phyloP scores from a whole-genome alignment of 2,329 filamentous ascomycete genomes.

The Aspergillus latus region DNA sequence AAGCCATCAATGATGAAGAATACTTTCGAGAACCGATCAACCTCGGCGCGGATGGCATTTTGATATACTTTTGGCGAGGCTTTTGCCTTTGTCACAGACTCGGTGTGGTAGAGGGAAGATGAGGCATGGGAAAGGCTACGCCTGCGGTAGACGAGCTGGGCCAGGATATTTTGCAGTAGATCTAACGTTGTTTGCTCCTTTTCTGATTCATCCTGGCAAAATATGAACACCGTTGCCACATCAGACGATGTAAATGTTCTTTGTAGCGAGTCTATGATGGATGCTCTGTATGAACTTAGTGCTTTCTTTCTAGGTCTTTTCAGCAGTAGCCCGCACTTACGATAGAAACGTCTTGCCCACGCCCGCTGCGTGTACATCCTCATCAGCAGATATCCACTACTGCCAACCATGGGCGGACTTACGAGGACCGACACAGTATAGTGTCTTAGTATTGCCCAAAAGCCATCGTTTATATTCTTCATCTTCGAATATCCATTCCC shows the following conservation, averaged over 20 bases:
- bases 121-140: constrained; percentile 27
- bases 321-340: constrained; percentile 19
- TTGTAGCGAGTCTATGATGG: constrained; percentile 30
- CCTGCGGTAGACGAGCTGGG: constrained; percentile 33
- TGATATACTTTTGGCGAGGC: constrained; percentile 33
- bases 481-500: constrained; percentile 31
- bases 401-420: constrained; percentile 1
- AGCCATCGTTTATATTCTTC: constrained; percentile 28
- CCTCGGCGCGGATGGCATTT: constrained; percentile 33
- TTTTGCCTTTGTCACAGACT: constrained; percentile 20
- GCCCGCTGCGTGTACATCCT: constrained; percentile 24
- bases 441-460: constrained; percentile 24
- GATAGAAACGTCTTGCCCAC: constrained; percentile 32
- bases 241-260: constrained; percentile 31
- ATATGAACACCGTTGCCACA: constrained; percentile 20
- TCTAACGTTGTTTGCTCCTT: constrained; percentile 22
- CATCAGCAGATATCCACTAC: background rate
- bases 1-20: constrained; percentile 33
- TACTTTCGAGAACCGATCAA: constrained; percentile 32
- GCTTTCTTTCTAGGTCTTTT: too few species aligned
- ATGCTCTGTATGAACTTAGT: constrained; percentile 18
- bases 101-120: constrained; percentile 25
- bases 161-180: constrained; percentile 28
- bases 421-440: constrained; percentile 32
- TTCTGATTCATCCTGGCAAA: constrained; percentile 21